Base-by-base conservation (phyloP, 2,329 filamentous ascomycete genomes). In the Dothiorella sarmentorum region DNA sequence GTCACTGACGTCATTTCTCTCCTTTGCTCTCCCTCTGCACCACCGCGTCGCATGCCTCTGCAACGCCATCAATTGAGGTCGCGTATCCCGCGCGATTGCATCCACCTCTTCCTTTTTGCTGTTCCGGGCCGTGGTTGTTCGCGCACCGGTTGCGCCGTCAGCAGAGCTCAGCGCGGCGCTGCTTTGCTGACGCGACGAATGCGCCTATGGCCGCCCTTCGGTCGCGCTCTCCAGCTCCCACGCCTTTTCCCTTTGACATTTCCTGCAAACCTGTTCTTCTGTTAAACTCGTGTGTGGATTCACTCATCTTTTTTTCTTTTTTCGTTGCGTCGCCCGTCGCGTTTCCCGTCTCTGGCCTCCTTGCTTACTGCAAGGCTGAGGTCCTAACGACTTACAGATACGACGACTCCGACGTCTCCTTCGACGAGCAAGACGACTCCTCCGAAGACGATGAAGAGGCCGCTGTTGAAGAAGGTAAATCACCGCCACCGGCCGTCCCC, bases 361-460 rank as follows among this genome's bases (percentile, higher is more conserved):
- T 37, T 37, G 33, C 40, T 15, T 35, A 17, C n/a, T 31, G 31
- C 31, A 57, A 57, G 55, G 55, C 42, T 40, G 55, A n/a, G 22
- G 31, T 44, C n/a, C 29, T 57, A 44, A 47, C 40, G 55, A 35
- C 31, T 57, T 44, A 45, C 56, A 59, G 57, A 7, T 59, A 59
- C 47, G 59, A 61, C 38, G 59, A 51, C 38, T 61, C 59, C 26
- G 59, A 58, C 35, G 59, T 17, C 18, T 61, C 53, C 45, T 56
- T 58, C 24, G 56, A 56, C 31, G 60, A 61, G 4, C 56, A 61
- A 13, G 59, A 53, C 22, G 59, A n/a, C n/a, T n/a, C 37, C 11
- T 61, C 59, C 13, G 59, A 61, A 18, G 59, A 58, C 4, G 59
- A 61, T 9, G 56, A 49, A 31, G 55, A 61, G 29, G 26, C 20